These are phyloP conservation scores for Termitomyces eurrhizus DNA, from an alignment of 768 basidiomycete species.

Conservation along the genomic window DNA sequence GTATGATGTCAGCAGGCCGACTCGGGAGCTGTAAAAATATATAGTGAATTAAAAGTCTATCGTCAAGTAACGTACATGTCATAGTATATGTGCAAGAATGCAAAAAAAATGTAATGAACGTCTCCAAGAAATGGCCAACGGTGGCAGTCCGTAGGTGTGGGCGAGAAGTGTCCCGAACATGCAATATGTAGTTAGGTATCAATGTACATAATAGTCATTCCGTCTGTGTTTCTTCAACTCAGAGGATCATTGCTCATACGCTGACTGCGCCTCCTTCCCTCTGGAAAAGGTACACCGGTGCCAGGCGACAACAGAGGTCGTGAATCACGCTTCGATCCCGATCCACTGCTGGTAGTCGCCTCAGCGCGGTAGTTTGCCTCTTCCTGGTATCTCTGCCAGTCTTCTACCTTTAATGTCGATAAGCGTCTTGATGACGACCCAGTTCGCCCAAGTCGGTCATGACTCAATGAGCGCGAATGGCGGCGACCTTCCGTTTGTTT, in stretches of 20 bases:
- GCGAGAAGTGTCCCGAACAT: constrained; percentile 6
- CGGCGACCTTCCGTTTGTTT: constrained; percentile 33
- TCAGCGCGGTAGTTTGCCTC: constrained; percentile 20
- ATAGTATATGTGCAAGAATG: constrained; percentile 4
- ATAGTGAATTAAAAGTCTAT: neutral
- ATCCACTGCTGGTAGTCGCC: constrained; percentile 8
- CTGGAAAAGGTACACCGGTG: constrained; percentile 55
- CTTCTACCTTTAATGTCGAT: constrained; percentile 79
- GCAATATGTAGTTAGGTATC: neutral
- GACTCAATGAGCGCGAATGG: constrained; percentile 57
- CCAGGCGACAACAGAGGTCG: constrained; percentile 25
- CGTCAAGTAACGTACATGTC: neutral
- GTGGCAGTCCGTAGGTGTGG: constrained; percentile 1
- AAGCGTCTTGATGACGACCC: constrained; percentile 53
- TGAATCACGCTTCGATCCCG: constrained; percentile 31
- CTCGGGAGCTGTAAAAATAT: neutral
- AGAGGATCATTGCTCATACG: constrained; percentile 33
- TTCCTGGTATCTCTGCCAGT: constrained; percentile 77
- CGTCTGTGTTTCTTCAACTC: constrained; percentile 14
- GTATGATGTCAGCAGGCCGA: constrained; percentile 16
- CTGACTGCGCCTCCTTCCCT: constrained; percentile 27
- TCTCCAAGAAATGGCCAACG: constrained; percentile 9
- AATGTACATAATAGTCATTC: neutral
- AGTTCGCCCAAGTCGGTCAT: constrained; percentile 49
- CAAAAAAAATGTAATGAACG: constrained; percentile 5